These are phyloP conservation scores for Pterula multifida DNA, from an alignment of 1,284 basidiomycete genomes.

Conservation along the genomic window DNA sequence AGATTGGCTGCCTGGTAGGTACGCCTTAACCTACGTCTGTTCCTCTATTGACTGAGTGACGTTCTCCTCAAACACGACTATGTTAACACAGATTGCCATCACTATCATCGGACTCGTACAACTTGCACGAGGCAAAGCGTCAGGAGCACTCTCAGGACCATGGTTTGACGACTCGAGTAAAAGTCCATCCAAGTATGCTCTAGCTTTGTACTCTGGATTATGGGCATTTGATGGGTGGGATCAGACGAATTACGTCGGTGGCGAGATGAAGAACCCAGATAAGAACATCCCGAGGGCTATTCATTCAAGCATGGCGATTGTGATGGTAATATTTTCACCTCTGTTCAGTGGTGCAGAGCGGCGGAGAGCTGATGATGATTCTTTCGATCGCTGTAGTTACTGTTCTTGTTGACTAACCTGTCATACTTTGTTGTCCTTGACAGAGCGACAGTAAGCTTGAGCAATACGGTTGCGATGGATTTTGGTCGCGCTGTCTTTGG, in stretches of 20 bases:
- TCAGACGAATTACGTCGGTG: conserved; percentile 82
- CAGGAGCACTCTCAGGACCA: conserved; percentile 49
- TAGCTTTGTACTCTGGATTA: conserved; percentile 90
- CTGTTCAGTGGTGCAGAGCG: no score
- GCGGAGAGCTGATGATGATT: not conserved
- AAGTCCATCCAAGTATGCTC: conserved; percentile 77
- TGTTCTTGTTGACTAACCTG: conserved; percentile 78
- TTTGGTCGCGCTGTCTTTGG: conserved; percentile 76
- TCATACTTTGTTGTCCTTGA: conserved; percentile 94
- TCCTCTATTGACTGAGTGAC: no score
- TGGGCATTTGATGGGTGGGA: conserved; percentile 98
- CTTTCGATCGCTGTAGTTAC: conserved; percentile 24
- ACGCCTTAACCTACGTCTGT: conserved; percentile 41
- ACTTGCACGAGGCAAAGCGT: conserved; percentile 53
- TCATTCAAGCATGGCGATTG: conserved; percentile 76
- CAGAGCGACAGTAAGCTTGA: conserved; percentile 57
- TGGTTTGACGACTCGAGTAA: conserved; percentile 68
- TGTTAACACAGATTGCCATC: conserved; percentile 46
- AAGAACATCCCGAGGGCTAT: conserved; percentile 86
- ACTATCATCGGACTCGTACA: conserved; percentile 66
- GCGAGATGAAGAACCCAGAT: conserved; percentile 79
- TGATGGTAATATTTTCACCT: conserved; percentile 32
- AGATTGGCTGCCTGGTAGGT: conserved; percentile 25
- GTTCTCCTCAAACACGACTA: no score
- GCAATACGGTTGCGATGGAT: conserved; percentile 92